Conservation (phyloP, 2,329 filamentous ascomycete genomes). For the Shiraia sp. region DNA sequence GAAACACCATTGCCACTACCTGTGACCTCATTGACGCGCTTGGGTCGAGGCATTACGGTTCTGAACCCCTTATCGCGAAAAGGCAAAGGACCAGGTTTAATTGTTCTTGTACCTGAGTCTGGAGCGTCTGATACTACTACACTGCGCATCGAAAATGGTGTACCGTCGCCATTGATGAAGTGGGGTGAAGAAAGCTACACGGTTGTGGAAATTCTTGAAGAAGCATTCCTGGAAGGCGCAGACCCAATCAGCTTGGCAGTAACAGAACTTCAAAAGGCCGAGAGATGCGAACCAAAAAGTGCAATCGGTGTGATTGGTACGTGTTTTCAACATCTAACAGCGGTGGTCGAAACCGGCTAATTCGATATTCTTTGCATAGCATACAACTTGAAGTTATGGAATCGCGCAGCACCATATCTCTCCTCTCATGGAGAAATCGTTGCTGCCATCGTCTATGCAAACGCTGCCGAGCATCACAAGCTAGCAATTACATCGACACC, state of each 20-base stretch:
- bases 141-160: constrained; percentile 8
- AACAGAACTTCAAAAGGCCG: not conserved
- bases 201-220: constrained; percentile 1
- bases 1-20: not conserved
- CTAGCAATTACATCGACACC: constrained; percentile 1
- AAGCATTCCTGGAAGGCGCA: constrained; percentile 3
- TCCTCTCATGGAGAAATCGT: constrained; percentile 1
- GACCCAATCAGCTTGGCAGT: not conserved
- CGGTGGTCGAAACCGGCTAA: too few relatives aligned
- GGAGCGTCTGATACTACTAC: not conserved
- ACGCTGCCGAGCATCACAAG: constrained; percentile 1
- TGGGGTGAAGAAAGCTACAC: constrained; percentile 70
- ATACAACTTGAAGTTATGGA: constrained; percentile 9
- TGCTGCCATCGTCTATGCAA: constrained; percentile 1
- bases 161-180: constrained; percentile 49
- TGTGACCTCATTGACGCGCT: not conserved
- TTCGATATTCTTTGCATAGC: not conserved
- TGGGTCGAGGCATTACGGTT: not conserved
- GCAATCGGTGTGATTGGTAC: constrained; percentile 3
- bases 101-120: not conserved
- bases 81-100: not conserved
- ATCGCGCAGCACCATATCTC: not conserved
- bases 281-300: constrained; percentile 4
- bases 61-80: not conserved
- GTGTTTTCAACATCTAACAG: not conserved